Base-by-base conservation (phyloP, 2,329 filamentous ascomycete species). In the Colletotrichum magnum region DNA sequence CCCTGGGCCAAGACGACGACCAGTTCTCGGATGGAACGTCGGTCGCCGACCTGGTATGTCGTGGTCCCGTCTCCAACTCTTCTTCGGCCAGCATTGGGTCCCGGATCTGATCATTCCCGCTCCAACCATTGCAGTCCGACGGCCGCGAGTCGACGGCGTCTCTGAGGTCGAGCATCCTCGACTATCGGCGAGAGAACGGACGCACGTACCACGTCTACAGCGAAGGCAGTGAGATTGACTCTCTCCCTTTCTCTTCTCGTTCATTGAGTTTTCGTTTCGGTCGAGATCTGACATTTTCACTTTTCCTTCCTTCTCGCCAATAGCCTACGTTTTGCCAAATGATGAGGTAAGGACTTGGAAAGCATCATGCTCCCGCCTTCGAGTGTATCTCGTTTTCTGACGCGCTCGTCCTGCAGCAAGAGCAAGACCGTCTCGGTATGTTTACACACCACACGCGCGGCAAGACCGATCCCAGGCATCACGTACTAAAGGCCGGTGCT, bases 291-390 rank as follows among this genome's bases (percentile, higher is more conserved):
- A 10, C 24, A 4, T 43, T 15, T 24, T 24, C 21, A 2, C 21
- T 24, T 4, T 24, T 24, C 6, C 18, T 18, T 5, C 7, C 13
- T 6, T 39, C 36, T 3, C 28, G 7, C 10, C 4, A 15, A 18
- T 5, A 79, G 73, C 75, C 69, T 77, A 76, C 63, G 69, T 74
- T 4, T 62, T 75, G 5, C 73, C 73, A 2, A 76, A 75, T 58
- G 74, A 77, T 57, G 73, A 73, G 53, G 73, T 73, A 61, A 61
- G 10, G 39, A 5, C 10, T 43, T 43, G 28, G 7, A 6, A 32
- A 6, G 5, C 28, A 32, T 32, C 28, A 6, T 32, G 28, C 43
- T 15, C 12, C 12, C 43, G 6, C 13, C 12, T 10, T 6, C 43
- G 6, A 9, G 12, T 45, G 43, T 15, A 5, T 6, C 28, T 32